Base-by-base conservation (phyloP, 495 filamentous ascomycete genomes). In the Penicillium samsonianum region DNA sequence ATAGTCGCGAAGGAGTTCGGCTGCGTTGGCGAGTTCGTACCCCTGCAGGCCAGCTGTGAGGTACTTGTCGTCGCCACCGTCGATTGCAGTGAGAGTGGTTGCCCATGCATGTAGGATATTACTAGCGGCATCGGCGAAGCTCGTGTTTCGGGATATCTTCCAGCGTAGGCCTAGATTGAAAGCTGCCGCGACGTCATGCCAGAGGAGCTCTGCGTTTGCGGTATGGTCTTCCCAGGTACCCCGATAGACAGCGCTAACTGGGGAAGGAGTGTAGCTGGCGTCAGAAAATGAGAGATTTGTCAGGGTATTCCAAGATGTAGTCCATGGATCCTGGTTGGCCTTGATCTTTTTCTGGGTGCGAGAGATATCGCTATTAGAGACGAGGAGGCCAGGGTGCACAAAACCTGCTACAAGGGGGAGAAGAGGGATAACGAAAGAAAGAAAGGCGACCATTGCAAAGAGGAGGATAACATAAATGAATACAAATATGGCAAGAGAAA, bases 21-120 rank as follows among this genome's bases (percentile, higher is more conserved):
- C 47, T 35, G 47, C 47, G 12, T 50, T 50, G 10, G 47, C 47
- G 11, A 50, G 28, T 22, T 50, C 26, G 19, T 37, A 37, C 28
- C 47, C 47, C 26, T 50, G 28, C 17, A 50, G 31, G 19, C 47
- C 47, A 17, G 47, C 47, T 37, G 30, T 30, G 17, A 50, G 47
- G 47, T 33, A 50, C 19, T 50, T 35, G 11, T 50, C 47, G 4
- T 50, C 47, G 2, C n/a, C 28, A 22, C 30, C 47, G 6, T 23
- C 17, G 47, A 50, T 35, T 16, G 26, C 4, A n/a, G 7, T 20
- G 8, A 50, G 47, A 33, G 17, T 38, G 28, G 17, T 20, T 8
- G 26, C 47, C 47, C 31, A 50, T 19, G 26, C 30, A 31, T 35
- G 28, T 1, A 50, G 31, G 12, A 37, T 50, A 37, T 50, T 30